phyloP scores from a whole-genome alignment of 2,329 filamentous ascomycete species.

The Ophiostoma quercus region DNA sequence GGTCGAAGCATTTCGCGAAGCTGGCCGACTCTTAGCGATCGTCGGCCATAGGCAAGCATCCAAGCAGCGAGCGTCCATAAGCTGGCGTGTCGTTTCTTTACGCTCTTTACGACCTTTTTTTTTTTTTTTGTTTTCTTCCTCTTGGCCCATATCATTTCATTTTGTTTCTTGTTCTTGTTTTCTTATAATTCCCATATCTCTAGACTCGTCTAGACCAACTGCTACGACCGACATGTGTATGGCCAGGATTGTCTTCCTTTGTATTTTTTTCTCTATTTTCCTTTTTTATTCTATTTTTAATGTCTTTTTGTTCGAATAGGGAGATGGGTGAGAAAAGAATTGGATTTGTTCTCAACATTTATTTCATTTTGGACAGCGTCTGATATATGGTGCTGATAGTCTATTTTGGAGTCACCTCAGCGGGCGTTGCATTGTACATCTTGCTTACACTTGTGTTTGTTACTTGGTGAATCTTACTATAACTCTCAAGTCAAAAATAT shows the following conservation, averaged over 20 bases:
- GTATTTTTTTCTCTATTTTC: conserved; percentile 10
- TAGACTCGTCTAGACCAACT: neutral
- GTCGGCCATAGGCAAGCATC: neutral
- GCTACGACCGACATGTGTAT: conserved; percentile 13
- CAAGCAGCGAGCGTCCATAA: neutral
- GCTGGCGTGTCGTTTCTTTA: neutral
- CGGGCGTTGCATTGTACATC: neutral
- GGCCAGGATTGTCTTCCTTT: conserved; percentile 8
- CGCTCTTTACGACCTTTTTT: neutral
- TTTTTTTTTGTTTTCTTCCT: neutral
- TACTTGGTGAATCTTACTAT: neutral
- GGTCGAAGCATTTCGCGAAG: conserved; percentile 94
- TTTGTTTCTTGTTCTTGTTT: neutral
- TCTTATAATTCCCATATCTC: neutral
- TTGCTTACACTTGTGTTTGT: neutral
- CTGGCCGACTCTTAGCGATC: conserved; percentile 45
- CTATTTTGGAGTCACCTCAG: neutral
- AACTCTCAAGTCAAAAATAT: too few relatives aligned
- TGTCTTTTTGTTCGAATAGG: neutral
- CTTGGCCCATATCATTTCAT: neutral
- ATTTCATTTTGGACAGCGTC: neutral
- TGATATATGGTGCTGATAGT: neutral
- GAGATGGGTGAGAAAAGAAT: neutral
- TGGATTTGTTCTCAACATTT: too few relatives aligned
- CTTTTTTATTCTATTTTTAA: neutral